phyloP scores from a whole-genome alignment of 192 early-diverging fungal genomes.

The Backusella circina region DNA sequence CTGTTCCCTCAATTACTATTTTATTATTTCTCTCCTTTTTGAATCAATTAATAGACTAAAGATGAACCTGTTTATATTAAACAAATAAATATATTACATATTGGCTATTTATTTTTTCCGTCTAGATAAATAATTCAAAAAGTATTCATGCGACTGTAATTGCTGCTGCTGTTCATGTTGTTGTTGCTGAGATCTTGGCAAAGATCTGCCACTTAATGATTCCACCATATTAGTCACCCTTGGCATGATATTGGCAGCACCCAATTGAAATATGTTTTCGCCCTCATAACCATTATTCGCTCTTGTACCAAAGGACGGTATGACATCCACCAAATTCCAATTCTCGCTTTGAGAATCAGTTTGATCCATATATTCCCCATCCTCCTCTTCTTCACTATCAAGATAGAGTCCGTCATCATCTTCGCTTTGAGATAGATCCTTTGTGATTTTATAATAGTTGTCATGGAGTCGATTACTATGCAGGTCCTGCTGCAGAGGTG shows the following conservation, averaged over 20 bases:
- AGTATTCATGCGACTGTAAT: not conserved
- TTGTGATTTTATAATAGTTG: not conserved
- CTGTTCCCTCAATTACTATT: no score
- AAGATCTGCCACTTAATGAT: not conserved
- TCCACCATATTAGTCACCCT: conserved; percentile 27
- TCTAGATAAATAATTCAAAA: not conserved
- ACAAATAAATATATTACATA: no score
- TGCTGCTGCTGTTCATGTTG: not conserved
- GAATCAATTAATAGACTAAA: no score
- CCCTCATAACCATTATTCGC: conserved; percentile 11
- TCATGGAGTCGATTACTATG: not conserved
- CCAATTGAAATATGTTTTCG: conserved; percentile 23
- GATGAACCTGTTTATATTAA: no score
- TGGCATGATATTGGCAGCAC: conserved; percentile 20
- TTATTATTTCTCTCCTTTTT: no score
- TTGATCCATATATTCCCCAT: not conserved
- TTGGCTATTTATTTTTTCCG: conserved; percentile 1
- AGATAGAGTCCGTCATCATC: not conserved
- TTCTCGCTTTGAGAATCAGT: conserved; percentile 8
- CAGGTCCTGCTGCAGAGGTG: not conserved
- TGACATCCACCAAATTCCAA: conserved; percentile 34
- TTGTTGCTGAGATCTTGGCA: not conserved
- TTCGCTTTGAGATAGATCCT: not conserved
- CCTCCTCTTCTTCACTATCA: conserved; percentile 8
- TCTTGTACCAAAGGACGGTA: conserved; percentile 15